Base-by-base conservation (phyloP, 2,329 filamentous ascomycete species). In the Fusarium algeriense region DNA sequence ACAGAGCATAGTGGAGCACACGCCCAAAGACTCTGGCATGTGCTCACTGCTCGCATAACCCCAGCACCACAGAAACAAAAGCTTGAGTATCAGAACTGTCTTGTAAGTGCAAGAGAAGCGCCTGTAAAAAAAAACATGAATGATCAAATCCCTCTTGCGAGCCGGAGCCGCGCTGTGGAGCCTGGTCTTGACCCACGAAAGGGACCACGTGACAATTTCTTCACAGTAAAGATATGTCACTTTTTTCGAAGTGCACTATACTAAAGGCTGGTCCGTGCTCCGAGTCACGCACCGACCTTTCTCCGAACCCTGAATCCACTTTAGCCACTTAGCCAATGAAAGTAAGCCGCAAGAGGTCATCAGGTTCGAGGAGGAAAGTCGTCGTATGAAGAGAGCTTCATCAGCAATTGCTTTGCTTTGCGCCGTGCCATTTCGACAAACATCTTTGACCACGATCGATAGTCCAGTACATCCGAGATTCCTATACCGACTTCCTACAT, bases 201-300 rank as follows among this genome's bases (percentile, higher is more conserved):
- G 30, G 54, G 60, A 75, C 73, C 80, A 81, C 80, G 80, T 82
- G 80, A 82, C 75, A 67, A 10, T n/a, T 17, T 44, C 53, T 40
- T 44, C 60, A 80, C 79, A 79, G 79, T 80, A 32, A n/a, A 28
- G 15, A 11, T 13, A 34, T 53, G 35, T 50, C 20, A 28, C 34
- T n/a, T 19, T 6, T 34, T 43, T 30, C 30, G 28, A 38, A 37
- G 26, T 26, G 59, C 54, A 60, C 60, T 69, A 64, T 72, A 44
- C 23, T 14, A 19, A 7, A 68, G 50, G 48, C 35, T 75, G 61
- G 43, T 50, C 73, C 55, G 70, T 64, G 60, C 65, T 65, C 32
- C 20, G 3, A 23, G 19, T 40, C 40, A 30, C 70, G 70, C 67
- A 37, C 70, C 70, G 67, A 81, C 72, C 48, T 79, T 78, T 73